phyloP scores from a whole-genome alignment of 169 alveolate species.

The Plasmodium gonderi region DNA sequence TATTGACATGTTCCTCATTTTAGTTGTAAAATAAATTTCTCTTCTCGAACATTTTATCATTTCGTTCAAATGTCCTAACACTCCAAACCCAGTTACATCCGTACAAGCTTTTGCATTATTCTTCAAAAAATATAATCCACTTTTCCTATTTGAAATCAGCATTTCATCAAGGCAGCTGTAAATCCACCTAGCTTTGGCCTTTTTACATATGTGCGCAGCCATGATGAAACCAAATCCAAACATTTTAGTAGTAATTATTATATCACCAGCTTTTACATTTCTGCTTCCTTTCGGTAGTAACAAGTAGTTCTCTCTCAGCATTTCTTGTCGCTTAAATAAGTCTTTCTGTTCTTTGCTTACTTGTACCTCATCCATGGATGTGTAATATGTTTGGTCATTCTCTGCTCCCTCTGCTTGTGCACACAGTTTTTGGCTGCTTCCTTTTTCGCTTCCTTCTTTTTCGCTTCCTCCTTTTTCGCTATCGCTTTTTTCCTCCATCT shows the following conservation, averaged over 20 bases:
- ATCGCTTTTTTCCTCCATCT: not conserved
- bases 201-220: conserved; percentile 73
- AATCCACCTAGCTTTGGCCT: conserved; percentile 75
- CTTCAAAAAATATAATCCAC: conserved; percentile 60
- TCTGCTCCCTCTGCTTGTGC: not conserved
- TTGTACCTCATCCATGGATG: not conserved
- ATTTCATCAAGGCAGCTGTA: conserved; percentile 74
- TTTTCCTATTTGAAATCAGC: conserved; percentile 67
- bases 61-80: conserved; percentile 72
- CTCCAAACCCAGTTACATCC: conserved; percentile 75
- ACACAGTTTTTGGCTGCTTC: too few species aligned
- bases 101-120: conserved; percentile 73
- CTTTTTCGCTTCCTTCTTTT: not conserved
- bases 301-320: conserved; percentile 16
- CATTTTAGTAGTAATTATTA: conserved; percentile 67
- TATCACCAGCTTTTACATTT: conserved; percentile 44
- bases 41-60: conserved; percentile 72
- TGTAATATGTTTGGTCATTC: not conserved
- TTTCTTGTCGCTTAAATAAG: conserved; percentile 13
- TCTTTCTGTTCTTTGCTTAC: not conserved
- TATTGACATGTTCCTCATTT: not conserved
- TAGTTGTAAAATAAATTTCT: conserved; percentile 15
- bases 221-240: conserved; percentile 76
- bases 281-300: conserved; percentile 70
- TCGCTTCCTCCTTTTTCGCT: not conserved